phyloP scores from a whole-genome alignment of 768 basidiomycete genomes.

The Mycena metata region DNA sequence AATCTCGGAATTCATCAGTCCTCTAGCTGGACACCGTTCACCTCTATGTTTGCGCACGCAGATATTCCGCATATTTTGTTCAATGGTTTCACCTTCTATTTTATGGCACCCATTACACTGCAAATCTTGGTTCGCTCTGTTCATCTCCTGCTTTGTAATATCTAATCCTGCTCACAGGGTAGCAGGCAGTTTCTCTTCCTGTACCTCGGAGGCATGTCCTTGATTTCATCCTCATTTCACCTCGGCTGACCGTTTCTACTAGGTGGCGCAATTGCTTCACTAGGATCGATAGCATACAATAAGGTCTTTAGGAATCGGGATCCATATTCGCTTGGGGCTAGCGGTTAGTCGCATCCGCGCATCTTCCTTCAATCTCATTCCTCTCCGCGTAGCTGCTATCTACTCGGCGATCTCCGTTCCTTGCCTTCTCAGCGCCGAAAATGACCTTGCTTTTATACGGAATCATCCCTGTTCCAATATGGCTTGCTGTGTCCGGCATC shows the following conservation, averaged over 20 bases:
- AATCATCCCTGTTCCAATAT: constrained; percentile 84
- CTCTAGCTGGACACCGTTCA: constrained; percentile 83
- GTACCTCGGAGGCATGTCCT: constrained; percentile 76
- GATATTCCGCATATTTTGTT: constrained; percentile 71
- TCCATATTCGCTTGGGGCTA: constrained; percentile 73
- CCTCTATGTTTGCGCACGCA: constrained; percentile 80
- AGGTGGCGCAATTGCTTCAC: constrained; percentile 74
- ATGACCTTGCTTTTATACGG: constrained; percentile 63
- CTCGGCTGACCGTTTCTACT: constrained; percentile 7
- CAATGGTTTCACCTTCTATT: constrained; percentile 84
- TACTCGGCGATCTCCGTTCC: constrained; percentile 78
- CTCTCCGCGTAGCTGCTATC: constrained; percentile 68
- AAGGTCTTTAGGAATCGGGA: constrained; percentile 51
- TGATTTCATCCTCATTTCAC: constrained; percentile 1
- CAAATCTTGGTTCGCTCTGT: constrained; percentile 55
- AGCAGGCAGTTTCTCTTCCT: constrained; percentile 75
- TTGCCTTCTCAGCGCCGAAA: constrained; percentile 77
- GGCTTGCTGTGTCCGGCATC: constrained; percentile 77
- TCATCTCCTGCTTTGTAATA: neutral
- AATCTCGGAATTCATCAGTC: constrained; percentile 17
- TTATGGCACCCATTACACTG: constrained; percentile 78
- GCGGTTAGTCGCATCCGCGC: constrained; percentile 63
- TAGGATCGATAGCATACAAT: constrained; percentile 66
- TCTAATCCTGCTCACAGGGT: constrained; percentile 49
- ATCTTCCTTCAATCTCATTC: constrained; percentile 16